phyloP scores from a whole-genome alignment of 345 rosid species.

The Murraya koenigii region DNA sequence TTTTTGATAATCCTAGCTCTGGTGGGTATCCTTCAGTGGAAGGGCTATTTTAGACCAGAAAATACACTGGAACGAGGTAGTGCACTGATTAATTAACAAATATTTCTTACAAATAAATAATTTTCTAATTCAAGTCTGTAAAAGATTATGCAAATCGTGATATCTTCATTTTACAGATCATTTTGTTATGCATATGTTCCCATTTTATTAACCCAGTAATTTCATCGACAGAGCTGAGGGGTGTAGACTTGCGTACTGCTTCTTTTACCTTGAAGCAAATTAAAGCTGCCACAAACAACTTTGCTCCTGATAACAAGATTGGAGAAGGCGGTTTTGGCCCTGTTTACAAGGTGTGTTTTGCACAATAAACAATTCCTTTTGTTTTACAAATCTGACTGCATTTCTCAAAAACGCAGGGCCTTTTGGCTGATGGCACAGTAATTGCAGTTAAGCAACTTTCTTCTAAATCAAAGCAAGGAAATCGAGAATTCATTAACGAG shows the following conservation, averaged over 20 bases:
- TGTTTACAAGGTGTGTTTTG: slow-evolving; percentile 25
- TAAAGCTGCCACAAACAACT: slow-evolving; percentile 33
- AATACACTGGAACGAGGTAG: slow-evolving; percentile 34
- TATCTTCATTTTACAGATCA: not conserved
- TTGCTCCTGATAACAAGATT: slow-evolving; percentile 26
- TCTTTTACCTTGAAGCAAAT: slow-evolving; percentile 24
- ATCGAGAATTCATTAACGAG: slow-evolving; percentile 62
- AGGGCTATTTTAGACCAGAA: slow-evolving; percentile 34
- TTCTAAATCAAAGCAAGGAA: slow-evolving; percentile 67
- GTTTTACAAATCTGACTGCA: not conserved
- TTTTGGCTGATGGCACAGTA: slow-evolving; percentile 42
- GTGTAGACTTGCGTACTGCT: slow-evolving; percentile 25
- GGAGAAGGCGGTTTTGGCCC: slow-evolving; percentile 44
- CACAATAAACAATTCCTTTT: not conserved
- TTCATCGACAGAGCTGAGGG: slow-evolving; percentile 16
- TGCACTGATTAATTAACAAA: not conserved
- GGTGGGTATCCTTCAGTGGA: slow-evolving; percentile 44
- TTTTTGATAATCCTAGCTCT: slow-evolving; percentile 31
- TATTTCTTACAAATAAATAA: not conserved
- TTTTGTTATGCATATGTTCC: not conserved
- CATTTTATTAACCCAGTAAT: not conserved
- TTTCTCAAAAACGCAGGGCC: slow-evolving; percentile 37
- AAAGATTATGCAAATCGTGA: too few relatives aligned
- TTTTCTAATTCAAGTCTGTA: too few relatives aligned
- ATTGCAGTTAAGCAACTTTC: slow-evolving; percentile 71